Evolutionary conservation across 352 stramenopile species (phyloP).

Genomic region (Phytopythium boreale): DNA sequence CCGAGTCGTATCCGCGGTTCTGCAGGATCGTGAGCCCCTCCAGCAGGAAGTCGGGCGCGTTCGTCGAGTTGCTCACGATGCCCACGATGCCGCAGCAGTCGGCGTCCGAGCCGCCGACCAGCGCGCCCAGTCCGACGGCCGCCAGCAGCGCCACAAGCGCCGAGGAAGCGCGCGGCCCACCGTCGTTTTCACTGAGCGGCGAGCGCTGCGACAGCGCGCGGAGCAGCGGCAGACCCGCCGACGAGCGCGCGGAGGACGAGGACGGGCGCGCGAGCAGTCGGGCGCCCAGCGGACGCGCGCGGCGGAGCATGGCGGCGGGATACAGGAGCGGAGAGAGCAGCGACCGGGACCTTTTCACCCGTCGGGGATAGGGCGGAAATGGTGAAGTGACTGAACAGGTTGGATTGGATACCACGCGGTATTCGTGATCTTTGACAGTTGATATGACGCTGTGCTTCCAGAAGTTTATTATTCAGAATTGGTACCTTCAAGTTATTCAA

Average conservation of each 20-base stretch:
- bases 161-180: not conserved
- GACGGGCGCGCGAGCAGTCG: not conserved
- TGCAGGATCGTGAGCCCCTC: constrained; percentile 89
- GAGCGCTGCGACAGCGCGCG: not conserved
- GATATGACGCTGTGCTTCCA: too few relatives aligned
- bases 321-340: not conserved
- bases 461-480: too few relatives aligned
- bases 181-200: not conserved
- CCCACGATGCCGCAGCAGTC: constrained; percentile 80
- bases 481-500: too few relatives aligned
- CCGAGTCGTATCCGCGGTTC: constrained; percentile 98
- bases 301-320: constrained; percentile 2
- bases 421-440: too few relatives aligned
- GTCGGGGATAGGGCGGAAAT: not conserved
- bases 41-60: constrained; percentile 79
- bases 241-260: not conserved
- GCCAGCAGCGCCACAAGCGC: constrained; percentile 2
- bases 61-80: constrained; percentile 60
- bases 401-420: not conserved
- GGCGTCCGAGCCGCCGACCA: constrained; percentile 15
- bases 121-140: constrained; percentile 10
- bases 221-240: not conserved
- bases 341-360: not conserved
- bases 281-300: not conserved
- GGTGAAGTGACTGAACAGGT: not conserved